A percentile compares a stretch with the other conserved stretches of the same genome.
Conservation (phyloP, 345 rosid species). For the Physaria fendleri region DNA sequence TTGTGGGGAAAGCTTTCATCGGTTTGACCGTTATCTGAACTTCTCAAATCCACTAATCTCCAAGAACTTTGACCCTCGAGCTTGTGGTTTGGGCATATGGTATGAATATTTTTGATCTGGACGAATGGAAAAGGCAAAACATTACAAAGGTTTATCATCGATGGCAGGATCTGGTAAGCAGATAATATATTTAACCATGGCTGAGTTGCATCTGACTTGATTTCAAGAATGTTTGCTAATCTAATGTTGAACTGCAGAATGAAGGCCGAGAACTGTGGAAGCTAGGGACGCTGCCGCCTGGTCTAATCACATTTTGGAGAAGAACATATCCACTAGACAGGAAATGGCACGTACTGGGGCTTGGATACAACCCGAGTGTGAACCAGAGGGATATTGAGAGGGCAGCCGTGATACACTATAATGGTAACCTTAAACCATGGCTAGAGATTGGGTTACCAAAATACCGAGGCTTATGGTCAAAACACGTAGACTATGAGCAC, state of each 20-base stretch:
- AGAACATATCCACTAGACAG: conserved; percentile 48
- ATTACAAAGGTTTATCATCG: conserved; percentile 82
- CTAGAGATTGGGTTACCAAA: conserved; percentile 69
- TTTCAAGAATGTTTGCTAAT: conserved; percentile 10
- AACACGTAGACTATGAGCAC: conserved; percentile 54
- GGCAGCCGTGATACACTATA: conserved; percentile 72
- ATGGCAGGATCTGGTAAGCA: conserved; percentile 91
- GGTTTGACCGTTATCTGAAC: conserved; percentile 94
- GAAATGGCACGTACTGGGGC: conserved; percentile 75
- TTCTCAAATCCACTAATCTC: conserved; percentile 92
- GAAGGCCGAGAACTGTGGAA: conserved; percentile 70
- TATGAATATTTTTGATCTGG: conserved; percentile 89
- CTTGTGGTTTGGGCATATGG: conserved; percentile 99
- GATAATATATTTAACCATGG: background rate
- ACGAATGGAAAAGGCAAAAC: conserved; percentile 81
- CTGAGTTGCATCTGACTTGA: conserved; percentile 9
- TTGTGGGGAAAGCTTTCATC: conserved; percentile 94
- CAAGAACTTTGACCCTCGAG: conserved; percentile 78
- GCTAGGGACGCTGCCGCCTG: conserved; percentile 82
- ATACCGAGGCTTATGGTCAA: conserved; percentile 50
- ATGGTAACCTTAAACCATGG: conserved; percentile 89
- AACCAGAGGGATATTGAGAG: conserved; percentile 63
- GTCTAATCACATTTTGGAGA: conserved; percentile 80
- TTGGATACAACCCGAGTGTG: conserved; percentile 74
- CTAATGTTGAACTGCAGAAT: conserved; percentile 41